phyloP scores from a whole-genome alignment of 2,329 filamentous ascomycete genomes.

The Ophiocordyceps camponoti-floridani region DNA sequence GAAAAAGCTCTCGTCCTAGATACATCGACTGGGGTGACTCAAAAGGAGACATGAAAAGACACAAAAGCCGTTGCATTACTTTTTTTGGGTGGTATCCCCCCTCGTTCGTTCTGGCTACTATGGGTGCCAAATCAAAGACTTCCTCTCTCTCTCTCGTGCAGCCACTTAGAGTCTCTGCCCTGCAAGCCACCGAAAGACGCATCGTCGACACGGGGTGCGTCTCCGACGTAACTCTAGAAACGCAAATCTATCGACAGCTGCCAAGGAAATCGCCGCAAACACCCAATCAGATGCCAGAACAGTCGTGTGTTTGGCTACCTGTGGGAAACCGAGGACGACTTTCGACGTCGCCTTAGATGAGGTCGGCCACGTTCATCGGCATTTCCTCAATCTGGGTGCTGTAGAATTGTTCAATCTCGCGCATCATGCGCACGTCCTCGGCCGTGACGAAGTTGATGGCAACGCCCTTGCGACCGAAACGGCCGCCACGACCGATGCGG shows the following conservation, averaged over 20 bases:
- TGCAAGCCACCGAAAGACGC: constrained; percentile 12
- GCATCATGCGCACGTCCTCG: constrained; percentile 90
- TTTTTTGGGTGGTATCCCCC: constrained; percentile 18
- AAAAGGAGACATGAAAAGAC: constrained; percentile 15
- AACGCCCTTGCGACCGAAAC: constrained; percentile 95
- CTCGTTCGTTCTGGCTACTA: constrained; percentile 16
- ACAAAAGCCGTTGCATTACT: constrained; percentile 19
- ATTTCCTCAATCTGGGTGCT: constrained; percentile 99
- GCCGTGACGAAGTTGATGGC: constrained; percentile 99
- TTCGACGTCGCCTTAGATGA: constrained; percentile 37
- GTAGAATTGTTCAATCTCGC: constrained; percentile 99
- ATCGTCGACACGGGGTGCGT: constrained; percentile 7
- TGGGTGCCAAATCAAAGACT: constrained; percentile 13
- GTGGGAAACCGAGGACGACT: constrained; percentile 4
- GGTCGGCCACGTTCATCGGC: constrained; percentile 82
- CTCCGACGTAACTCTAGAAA: constrained; percentile 17
- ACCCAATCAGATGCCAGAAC: constrained; percentile 11
- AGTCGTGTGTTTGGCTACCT: constrained; percentile 9
- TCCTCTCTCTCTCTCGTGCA: constrained; percentile 14
- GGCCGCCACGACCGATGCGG: constrained; percentile 85
- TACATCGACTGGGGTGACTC: constrained; percentile 13
- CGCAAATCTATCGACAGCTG: constrained; percentile 22
- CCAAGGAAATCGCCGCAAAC: constrained; percentile 13
- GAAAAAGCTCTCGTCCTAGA: constrained; percentile 17
- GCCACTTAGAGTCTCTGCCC: constrained; percentile 12